Base-by-base conservation (phyloP, 352 stramenopile genomes). In the Aphanomyces invadans region DNA sequence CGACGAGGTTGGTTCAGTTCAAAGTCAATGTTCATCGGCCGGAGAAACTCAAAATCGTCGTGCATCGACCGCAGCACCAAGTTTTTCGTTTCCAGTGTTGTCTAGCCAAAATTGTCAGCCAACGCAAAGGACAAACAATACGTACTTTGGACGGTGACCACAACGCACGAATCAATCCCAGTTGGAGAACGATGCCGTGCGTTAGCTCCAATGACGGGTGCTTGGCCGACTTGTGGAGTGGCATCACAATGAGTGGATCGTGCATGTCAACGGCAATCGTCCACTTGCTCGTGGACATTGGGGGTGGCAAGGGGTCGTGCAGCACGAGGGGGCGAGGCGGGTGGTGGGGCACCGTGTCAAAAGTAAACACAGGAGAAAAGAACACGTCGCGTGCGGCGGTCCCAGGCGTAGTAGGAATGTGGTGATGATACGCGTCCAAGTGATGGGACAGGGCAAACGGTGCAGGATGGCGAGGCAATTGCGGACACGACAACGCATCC, bases 21-120 rank as follows among this genome's bases (percentile, higher is more conserved):
- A 4, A 67, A 17, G 36, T 56, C 15, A 9, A 67, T 31, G 44
- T 67, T 25, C 5, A 67, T 11, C 12, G 60, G 60, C n/a, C 49
- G 60, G 11, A 67, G 3, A 19, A 67, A 39, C 29, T 49, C 45
- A 57, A 67, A 67, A 28, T 67, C 60, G 36, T 67, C 60, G 33
- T 67, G 60, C n/a, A 67, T 39, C 10, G 32, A 49, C 9, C 60
- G 60, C 45, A 67, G 29, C 0, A 25, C 23, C 25, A 57, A 17
- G 21, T 59, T 25, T 3, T 67, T 56, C 9, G 42, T 48, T 28
- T 32, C 29, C 19, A 57, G 11, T 15, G 21, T 57, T 10, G 49
- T 57, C 49, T 57, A 57, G n/a, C n/a, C n/a, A n/a, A n/a, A n/a
- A n/a, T n/a, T n/a, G n/a, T n/a, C n/a, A n/a, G n/a, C n/a, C n/a